Base-by-base conservation (phyloP, 345 rosid genomes). In the Corymbia maculata region DNA sequence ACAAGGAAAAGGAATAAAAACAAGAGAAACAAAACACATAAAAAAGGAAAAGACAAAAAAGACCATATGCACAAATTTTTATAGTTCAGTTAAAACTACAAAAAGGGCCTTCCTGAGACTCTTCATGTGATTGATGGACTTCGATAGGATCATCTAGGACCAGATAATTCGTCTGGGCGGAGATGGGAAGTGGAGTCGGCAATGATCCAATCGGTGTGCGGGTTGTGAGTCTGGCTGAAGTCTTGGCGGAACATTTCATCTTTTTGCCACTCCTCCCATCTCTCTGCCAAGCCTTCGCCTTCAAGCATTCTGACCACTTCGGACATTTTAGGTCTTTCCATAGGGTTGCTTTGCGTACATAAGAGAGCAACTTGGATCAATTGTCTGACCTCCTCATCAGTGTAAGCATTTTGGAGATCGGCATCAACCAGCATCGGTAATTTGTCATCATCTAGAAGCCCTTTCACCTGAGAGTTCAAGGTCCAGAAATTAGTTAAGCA, bases 241-340 rank as follows among this genome's bases (percentile, higher is more conserved):
- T 94, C 97, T 90, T 95, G 95, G 9, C 95, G 93, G 89, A 93
- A 89, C 89, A 92, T 87, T 89, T 98, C 99, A 79, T 94, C 98
- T 86, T 95, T 98, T 92, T 98, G 98, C 99, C 98, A 97, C 61
- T 95, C 96, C 90, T 96, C 98, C 99, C 99, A 96, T 90, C 94
- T 95, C 93, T 95, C 94, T 8, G 97, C 95, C 92, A 96, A 93
- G 28, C 98, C 97, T 61, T 95, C 98, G 4, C 99, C 99, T 93
- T 97, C 99, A 30, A 97, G 94, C 99, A 96, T 97, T 89, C 97
- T 95, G 13, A 97, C 99, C 26, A 96, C 99, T 55, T 97, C 99
- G 0, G 97, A 94, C 99, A 97, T 97, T 92, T 95, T 96, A 1
- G 98, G 99, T 32, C 99, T 92, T 90, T 95, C 99, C 96, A 92